These are phyloP conservation scores for Vigna mungo DNA, from an alignment of 306 rosid species.

Conservation along the genomic window DNA sequence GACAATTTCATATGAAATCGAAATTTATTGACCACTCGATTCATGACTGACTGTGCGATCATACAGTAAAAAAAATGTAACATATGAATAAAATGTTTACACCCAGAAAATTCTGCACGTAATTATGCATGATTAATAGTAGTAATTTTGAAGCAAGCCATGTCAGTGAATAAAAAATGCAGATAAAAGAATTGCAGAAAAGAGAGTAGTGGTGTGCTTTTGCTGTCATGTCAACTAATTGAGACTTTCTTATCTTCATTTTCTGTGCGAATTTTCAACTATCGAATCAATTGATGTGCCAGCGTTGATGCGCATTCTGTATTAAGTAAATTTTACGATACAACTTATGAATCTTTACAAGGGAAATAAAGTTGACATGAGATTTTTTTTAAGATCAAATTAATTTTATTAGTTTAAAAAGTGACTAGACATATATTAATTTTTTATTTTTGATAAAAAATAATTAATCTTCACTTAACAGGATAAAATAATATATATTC, in stretches of 20 bases:
- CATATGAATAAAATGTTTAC: background rate
- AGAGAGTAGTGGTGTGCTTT: background rate
- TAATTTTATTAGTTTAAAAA: background rate
- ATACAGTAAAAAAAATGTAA: no score
- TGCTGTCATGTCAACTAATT: background rate
- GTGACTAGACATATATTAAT: background rate
- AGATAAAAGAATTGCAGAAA: background rate
- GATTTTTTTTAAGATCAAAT: background rate
- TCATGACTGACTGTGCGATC: no score
- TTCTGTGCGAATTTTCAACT: constrained; percentile 23
- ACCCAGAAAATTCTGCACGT: background rate
- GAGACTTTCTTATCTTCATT: background rate
- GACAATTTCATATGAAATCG: no score
- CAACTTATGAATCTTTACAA: constrained; percentile 11
- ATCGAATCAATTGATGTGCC: constrained; percentile 1
- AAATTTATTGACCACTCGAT: no score
- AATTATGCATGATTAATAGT: background rate
- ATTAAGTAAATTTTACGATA: constrained; percentile 24
- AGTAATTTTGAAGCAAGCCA: background rate
- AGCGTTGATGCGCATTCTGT: constrained; percentile 18
- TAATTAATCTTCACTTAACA: background rate
- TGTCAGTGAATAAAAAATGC: background rate
- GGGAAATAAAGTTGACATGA: constrained; percentile 21
- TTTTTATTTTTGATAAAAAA: no score
- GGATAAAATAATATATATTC: no score